Evolutionary conservation across 805 yeast genomes (phyloP).

Genomic region (Candida nemodendra): DNA sequence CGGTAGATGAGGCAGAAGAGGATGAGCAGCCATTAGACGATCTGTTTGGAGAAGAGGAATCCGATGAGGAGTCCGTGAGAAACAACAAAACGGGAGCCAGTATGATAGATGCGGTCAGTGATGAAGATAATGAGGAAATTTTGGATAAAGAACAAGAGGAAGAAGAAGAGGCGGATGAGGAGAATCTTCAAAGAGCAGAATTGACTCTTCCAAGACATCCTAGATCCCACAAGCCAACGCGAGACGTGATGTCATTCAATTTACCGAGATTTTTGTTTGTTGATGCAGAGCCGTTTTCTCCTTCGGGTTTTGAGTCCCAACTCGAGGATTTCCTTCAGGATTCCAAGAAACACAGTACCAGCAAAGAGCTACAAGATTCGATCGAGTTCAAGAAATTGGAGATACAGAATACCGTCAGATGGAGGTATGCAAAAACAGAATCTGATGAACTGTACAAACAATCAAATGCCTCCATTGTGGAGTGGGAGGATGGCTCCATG

Average conservation of each 20-base stretch:
- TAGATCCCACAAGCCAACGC: conserved; percentile 38
- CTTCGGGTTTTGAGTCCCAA: conserved; percentile 48
- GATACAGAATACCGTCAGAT: conserved; percentile 70
- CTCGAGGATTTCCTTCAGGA: conserved; percentile 43
- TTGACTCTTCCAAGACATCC: conserved; percentile 52
- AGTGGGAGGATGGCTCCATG: conserved; percentile 91
- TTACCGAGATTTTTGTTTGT: conserved; percentile 81
- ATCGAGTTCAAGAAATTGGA: conserved; percentile 33
- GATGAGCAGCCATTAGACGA: conserved; percentile 33
- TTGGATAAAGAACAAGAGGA: conserved; percentile 30
- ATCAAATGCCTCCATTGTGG: conserved; percentile 83
- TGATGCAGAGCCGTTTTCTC: conserved; percentile 86
- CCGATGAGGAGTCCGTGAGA: conserved; percentile 26
- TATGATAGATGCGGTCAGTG: conserved; percentile 22
- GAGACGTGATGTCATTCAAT: conserved; percentile 46
- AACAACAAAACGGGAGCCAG: conserved; percentile 18
- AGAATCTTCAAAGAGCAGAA: conserved; percentile 33
- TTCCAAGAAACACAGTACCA: conserved; percentile 37
- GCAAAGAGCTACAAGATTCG: conserved; percentile 54
- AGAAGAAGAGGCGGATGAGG: conserved; percentile 34
- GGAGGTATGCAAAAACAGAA: conserved; percentile 86
- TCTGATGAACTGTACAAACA: conserved; percentile 74
- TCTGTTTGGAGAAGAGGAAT: conserved; percentile 36
- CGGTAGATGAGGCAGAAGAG: conserved; percentile 23
- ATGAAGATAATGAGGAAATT: conserved; percentile 35